phyloP scores from a whole-genome alignment of 257 asterid species.

The Ballota nigra region DNA sequence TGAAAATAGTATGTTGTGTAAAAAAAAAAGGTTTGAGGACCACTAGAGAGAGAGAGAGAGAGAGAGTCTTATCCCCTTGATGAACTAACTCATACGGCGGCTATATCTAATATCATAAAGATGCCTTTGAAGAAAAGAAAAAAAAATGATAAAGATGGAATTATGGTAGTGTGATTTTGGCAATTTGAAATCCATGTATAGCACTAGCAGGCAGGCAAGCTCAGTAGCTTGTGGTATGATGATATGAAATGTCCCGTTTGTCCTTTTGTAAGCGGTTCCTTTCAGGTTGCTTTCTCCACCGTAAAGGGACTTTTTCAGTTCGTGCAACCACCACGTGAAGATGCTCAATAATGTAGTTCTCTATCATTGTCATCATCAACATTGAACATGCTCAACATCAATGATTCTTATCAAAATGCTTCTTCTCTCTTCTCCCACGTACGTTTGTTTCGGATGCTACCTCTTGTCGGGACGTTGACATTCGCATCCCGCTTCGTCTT shows the following conservation, averaged over 20 bases:
- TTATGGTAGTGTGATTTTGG: not conserved
- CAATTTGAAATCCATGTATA: not conserved
- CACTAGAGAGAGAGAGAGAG: not conserved
- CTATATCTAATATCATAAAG: too few species aligned
- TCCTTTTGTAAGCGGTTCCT: not conserved
- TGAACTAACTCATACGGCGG: too few species aligned
- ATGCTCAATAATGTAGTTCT: slow-evolving; percentile 22
- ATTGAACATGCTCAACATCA: slow-evolving; percentile 6
- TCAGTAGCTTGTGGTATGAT: not conserved
- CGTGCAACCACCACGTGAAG: slow-evolving; percentile 41
- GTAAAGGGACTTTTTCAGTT: not conserved
- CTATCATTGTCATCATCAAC: slow-evolving; percentile 17
- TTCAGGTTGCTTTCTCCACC: not conserved
- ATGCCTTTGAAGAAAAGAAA: too few species aligned
- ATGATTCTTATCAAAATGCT: not conserved
- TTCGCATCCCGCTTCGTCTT: not conserved
- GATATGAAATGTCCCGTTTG: slow-evolving; percentile 5
- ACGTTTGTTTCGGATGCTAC: not conserved
- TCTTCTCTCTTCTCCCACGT: not conserved
- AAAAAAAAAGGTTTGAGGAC: not conserved
- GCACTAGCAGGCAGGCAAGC: not conserved
- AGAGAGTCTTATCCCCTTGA: too few species aligned
- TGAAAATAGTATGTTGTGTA: not conserved
- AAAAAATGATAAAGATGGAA: not conserved
- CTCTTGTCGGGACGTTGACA: slow-evolving; percentile 5